Conservation (phyloP, 345 rosid genomes). For the Euphorbia pulcherrima region DNA sequence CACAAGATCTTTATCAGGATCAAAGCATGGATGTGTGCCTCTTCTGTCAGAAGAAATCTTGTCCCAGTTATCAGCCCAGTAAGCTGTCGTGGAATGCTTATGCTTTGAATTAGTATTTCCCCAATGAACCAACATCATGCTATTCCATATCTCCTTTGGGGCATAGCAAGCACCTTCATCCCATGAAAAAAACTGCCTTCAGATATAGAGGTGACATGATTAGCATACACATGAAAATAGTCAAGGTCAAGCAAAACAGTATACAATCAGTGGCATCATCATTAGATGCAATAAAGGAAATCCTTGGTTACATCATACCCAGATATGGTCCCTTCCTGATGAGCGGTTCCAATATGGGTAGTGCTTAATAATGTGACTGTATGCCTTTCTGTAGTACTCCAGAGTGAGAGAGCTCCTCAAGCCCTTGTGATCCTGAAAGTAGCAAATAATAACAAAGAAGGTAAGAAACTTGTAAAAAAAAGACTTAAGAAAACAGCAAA, state of each 20-base stretch:
- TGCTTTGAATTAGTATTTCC: conserved; percentile 96
- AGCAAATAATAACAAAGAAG: conserved; percentile 12
- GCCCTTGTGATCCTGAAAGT: conserved; percentile 65
- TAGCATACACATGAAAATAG: conserved; percentile 24
- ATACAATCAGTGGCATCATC: background rate
- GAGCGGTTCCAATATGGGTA: conserved; percentile 87
- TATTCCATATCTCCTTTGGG: conserved; percentile 98
- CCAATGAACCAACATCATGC: conserved; percentile 99
- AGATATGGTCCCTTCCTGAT: conserved; percentile 86
- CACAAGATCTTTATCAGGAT: conserved; percentile 89
- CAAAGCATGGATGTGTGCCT: conserved; percentile 95
- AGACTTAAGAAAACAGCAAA: background rate
- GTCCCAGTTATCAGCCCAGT: conserved; percentile 88
- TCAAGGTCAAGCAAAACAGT: background rate
- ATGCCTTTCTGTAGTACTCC: conserved; percentile 75
- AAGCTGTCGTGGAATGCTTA: conserved; percentile 88
- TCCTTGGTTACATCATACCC: conserved; percentile 51
- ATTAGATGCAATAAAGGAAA: conserved; percentile 8
- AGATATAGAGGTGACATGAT: conserved; percentile 31
- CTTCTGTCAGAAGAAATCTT: conserved; percentile 57
- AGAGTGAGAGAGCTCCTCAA: conserved; percentile 88
- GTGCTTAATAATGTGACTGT: conserved; percentile 56
- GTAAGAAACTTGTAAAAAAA: background rate
- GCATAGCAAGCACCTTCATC: conserved; percentile 99
- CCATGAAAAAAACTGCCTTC: conserved; percentile 94